Base-by-base conservation (phyloP, 2,329 filamentous ascomycete species). In the Aspergillus sp. region DNA sequence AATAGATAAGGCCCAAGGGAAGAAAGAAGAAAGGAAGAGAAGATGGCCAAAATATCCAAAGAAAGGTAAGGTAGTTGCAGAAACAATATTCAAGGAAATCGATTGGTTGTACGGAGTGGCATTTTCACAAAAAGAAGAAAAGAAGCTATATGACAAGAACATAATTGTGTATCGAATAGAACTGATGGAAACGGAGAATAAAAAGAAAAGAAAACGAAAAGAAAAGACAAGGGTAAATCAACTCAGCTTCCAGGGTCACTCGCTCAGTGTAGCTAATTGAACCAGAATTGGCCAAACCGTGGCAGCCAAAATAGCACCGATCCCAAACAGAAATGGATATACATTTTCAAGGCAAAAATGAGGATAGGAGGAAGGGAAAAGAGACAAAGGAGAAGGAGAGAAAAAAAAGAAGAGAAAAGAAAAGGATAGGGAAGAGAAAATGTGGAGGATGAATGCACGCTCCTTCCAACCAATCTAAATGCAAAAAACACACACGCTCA, bases 391-490 rank as follows among this genome's bases (percentile, higher is more conserved):
- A 40, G 35, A 46, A 48, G 50, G 43, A 34, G 40, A 52, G 42
- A 38, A 19, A 26, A 26, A 42, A 45, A 43, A 45, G 34, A 44
- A 42, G 42, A 27, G 36, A 35, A 44, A 43, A 42, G 29, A 47
- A 42, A 44, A 40, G 38, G 49, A 48, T 47, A 44, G 49, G 50
- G 46, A 51, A 39, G 49, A 48, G 52, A 52, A 48, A 54, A 50
- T 52, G 51, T 50, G 48, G 57, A 49, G 53, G 52, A 55, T 49
- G 56, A 55, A 59, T 59, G 52, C 51, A 53, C 54, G 54, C 54
- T 57, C 55, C 55, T 49, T 55, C 53, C 53, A 48, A 58, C 53
- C 53, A 48, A 58, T 59, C 55, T 61, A 61, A 59, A 60, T 63
- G 57, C 57, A 59, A 55, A 47, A 47, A 48, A 43, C 42, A n/a